Conservation (phyloP, 805 yeast species). For the Pichia insulana region DNA sequence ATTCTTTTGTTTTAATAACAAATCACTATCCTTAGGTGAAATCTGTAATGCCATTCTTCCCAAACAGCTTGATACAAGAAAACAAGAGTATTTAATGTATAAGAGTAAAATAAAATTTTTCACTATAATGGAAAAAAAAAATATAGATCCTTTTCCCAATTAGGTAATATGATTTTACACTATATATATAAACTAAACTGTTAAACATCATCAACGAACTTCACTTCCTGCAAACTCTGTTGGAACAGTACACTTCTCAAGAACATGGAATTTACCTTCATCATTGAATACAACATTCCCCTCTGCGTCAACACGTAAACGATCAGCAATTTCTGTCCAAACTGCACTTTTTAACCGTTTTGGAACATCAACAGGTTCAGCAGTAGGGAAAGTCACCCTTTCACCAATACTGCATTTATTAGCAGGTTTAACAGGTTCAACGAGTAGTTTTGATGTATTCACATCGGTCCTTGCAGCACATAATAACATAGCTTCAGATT, state of each 20-base stretch:
- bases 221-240: too few species aligned
- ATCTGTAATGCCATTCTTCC: constrained; percentile 62
- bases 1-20: constrained; percentile 65
- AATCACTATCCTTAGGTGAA: constrained; percentile 64
- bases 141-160: too few species aligned
- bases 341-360: constrained; percentile 8
- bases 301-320: background rate
- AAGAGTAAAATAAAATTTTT: constrained; percentile 2
- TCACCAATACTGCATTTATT: constrained; percentile 30
- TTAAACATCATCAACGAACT: too few species aligned
- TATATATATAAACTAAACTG: too few species aligned
- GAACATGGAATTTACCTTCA: background rate
- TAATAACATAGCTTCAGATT: constrained; percentile 56
- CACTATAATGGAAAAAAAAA: too few species aligned
- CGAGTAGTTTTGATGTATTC: constrained; percentile 16
- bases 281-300: constrained; percentile 1
- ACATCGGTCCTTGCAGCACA: constrained; percentile 43
- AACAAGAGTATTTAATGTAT: background rate
- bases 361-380: constrained; percentile 7
- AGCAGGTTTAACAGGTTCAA: constrained; percentile 44
- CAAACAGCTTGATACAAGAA: background rate
- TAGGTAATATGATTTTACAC: background rate
- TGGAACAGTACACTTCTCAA: too few species aligned
- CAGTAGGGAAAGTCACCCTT: constrained; percentile 29
- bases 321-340: background rate